Evolutionary conservation across 2,329 filamentous ascomycete genomes (phyloP).

Genomic region (Verticillium nubilum): DNA sequence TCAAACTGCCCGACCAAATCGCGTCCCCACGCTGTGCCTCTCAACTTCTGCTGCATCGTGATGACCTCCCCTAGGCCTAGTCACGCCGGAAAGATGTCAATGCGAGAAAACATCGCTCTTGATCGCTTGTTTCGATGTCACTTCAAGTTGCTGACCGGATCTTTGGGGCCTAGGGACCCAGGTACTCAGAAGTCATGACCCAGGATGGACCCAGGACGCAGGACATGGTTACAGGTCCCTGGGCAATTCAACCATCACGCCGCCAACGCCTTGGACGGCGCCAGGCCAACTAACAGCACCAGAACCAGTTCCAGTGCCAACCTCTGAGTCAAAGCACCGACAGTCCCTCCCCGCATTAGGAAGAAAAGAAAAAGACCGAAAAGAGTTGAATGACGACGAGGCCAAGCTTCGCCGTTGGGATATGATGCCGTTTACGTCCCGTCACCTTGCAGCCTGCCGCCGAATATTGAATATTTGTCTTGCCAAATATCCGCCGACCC

Average conservation of each 20-base stretch:
- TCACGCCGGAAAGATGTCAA: background rate
- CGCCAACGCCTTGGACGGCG: background rate
- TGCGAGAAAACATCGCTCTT: background rate
- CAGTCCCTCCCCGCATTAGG: background rate
- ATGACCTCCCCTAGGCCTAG: too few species aligned
- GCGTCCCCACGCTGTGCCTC: background rate
- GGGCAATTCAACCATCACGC: background rate
- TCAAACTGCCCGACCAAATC: constrained; percentile 1
- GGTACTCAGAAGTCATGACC: background rate
- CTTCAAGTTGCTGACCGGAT: background rate
- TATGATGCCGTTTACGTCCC: background rate
- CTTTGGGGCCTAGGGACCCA: background rate
- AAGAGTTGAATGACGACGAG: background rate
- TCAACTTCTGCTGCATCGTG: too few species aligned
- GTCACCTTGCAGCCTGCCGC: background rate
- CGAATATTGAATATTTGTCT: background rate
- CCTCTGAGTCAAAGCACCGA: background rate
- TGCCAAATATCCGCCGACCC: background rate
- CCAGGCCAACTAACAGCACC: background rate
- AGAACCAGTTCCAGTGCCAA: background rate
- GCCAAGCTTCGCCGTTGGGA: background rate
- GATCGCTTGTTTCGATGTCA: background rate
- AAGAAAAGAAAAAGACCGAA: background rate
- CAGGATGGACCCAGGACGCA: too few species aligned
- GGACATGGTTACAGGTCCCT: too few species aligned